Percentiles rank a stretch among this genome's conserved stretches.
Conservation (phyloP, 345 rosid genomes). For the Microcos paniculata region DNA sequence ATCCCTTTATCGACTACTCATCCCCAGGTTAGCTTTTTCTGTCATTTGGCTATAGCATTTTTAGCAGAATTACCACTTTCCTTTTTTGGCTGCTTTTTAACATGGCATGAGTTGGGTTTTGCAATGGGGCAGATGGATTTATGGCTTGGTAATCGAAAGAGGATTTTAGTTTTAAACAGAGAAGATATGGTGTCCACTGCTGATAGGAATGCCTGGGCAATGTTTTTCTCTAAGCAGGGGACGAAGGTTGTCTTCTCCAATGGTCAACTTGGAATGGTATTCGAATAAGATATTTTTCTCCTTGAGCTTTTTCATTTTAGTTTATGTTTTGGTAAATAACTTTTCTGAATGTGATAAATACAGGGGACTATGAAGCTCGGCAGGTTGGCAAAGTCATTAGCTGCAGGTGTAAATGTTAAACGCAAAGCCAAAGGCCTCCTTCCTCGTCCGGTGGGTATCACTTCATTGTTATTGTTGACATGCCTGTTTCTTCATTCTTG, state of each 20-base stretch:
- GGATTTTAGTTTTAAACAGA: conserved; percentile 80
- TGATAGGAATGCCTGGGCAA: conserved; percentile 94
- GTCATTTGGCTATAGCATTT: not conserved
- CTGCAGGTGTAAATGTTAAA: conserved; percentile 71
- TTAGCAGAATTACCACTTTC: not conserved
- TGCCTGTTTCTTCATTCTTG: not conserved
- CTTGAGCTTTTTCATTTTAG: not conserved
- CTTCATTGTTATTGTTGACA: not conserved
- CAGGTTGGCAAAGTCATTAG: conserved; percentile 72
- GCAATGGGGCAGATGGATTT: conserved; percentile 61
- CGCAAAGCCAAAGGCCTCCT: conserved; percentile 86
- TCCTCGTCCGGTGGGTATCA: conserved; percentile 68
- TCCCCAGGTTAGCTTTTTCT: conserved; percentile 61
- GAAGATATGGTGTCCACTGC: conserved; percentile 91
- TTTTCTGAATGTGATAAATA: conserved; percentile 19
- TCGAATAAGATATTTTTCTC: not conserved
- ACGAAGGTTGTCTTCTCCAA: conserved; percentile 71
- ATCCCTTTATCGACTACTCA: conserved; percentile 86
- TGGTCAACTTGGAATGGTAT: conserved; percentile 84
- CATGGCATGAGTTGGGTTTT: not conserved
- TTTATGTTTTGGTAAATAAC: not conserved
- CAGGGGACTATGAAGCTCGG: conserved; percentile 86
- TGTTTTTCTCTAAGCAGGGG: conserved; percentile 80
- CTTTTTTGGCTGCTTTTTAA: not conserved
- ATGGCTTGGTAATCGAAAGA: conserved; percentile 94